Evolutionary conservation across 2,329 filamentous ascomycete genomes (phyloP).

Genomic region (Periglandula ipomoeae): DNA sequence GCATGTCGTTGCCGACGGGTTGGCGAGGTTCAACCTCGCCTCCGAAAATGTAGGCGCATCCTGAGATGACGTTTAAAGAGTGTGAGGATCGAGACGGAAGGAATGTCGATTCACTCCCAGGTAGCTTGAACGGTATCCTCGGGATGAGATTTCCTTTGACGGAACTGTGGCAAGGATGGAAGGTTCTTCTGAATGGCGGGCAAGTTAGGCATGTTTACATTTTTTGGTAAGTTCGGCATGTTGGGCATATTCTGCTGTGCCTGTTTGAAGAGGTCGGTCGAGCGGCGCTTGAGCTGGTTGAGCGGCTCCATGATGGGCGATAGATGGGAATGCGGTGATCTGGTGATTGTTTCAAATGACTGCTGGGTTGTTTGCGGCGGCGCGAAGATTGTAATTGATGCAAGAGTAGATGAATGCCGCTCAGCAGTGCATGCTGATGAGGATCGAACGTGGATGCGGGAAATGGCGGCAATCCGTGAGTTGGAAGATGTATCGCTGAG

Average conservation of each 20-base stretch:
- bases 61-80: conserved; percentile 49
- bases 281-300: conserved; percentile 43
- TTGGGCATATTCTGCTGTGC: conserved; percentile 37
- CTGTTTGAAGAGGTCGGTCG: conserved; percentile 42
- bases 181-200: conserved; percentile 4
- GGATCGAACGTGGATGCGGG: not conserved
- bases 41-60: conserved; percentile 61
- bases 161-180: conserved; percentile 7
- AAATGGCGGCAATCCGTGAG: not conserved
- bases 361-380: not conserved
- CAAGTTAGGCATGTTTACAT: conserved; percentile 5
- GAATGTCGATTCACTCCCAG: conserved; percentile 49
- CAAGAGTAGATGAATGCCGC: not conserved
- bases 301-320: conserved; percentile 42
- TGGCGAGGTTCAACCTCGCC: conserved; percentile 60
- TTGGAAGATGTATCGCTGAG: not conserved
- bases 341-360: not conserved
- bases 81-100: conserved; percentile 66
- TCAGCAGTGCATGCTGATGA: not conserved
- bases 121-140: conserved; percentile 29
- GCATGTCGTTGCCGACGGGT: conserved; percentile 64
- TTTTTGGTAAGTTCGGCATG: conserved; percentile 27
- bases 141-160: conserved; percentile 29
- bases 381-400: not conserved
- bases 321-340: not conserved